Base-by-base conservation (phyloP, 129 eudicot genomes). In the Lonicera japonica region DNA sequence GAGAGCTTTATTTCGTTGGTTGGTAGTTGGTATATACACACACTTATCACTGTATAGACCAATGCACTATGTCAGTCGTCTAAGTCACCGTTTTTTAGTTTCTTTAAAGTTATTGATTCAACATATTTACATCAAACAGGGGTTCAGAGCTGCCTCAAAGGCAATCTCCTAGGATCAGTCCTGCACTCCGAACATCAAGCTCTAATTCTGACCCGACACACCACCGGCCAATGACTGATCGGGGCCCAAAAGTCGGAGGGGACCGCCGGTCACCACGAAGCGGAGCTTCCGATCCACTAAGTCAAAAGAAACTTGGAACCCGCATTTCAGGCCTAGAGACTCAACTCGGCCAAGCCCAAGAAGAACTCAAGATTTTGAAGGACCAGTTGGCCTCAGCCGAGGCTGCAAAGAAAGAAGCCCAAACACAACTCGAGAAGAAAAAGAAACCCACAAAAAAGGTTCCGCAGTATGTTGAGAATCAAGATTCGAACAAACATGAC, bases 261-360 rank as follows among this genome's bases (percentile, higher is more conserved):
- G 86, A 80, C 51, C 84, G 86, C 0, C 78, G 87, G 65, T 88
- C 96, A 21, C 89, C 94, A 1, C 79, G 85, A 36, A 72, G 71
- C 8, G 25, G 70, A 13, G 85, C 74, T 12, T 66, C 94, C 21
- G 85, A 85, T 51, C 89, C 94, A 1, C 22, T 65, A 38, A 73
- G 54, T 66, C 87, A 79, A 53, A 88, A 82, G 96, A 88, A 82
- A 66, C 94, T 88, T 0, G 96, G 96, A 5, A 88, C 90, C 2
- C 87, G 98, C 2, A 84, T 91, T 63, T 89, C 98, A 0, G 88
- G 86, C 18, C 71, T 91, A 65, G 96, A 91, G 58, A 72, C 94
- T 69, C 96, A 91, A 60, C 95, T 91, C 7, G 95, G 77, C 38
- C 96, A 84, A 68, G 98, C 96, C 16, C 96, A 91, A 68, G 79